phyloP scores from a whole-genome alignment of 129 eudicot genomes.

The sunflower (Helianthus annuus) region HanXRQr2.0-SUNRISE NC_035433.2:86327241-86327740 shows the following conservation, averaged over 20 bases:
- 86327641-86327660: neutral
- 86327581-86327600: neutral
- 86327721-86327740: too few relatives aligned
- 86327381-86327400: conserved; percentile 70
- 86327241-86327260: neutral
- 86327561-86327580: neutral
- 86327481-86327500: neutral
- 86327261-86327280: neutral
- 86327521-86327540: neutral
- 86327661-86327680: neutral
- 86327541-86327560: neutral
- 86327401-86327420: conserved; percentile 84
- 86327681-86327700: too few relatives aligned
- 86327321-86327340: conserved; percentile 2
- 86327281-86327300: neutral
- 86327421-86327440: conserved; percentile 67
- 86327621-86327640: too few relatives aligned
- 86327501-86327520: neutral
- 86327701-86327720: too few relatives aligned
- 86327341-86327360: conserved; percentile 2
- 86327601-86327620: neutral
- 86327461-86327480: neutral
- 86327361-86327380: conserved; percentile 14
- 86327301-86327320: neutral
- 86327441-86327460: conserved; percentile 83